Conservation (phyloP, 1,284 basidiomycete genomes). For the Puccinia polysora region DNA sequence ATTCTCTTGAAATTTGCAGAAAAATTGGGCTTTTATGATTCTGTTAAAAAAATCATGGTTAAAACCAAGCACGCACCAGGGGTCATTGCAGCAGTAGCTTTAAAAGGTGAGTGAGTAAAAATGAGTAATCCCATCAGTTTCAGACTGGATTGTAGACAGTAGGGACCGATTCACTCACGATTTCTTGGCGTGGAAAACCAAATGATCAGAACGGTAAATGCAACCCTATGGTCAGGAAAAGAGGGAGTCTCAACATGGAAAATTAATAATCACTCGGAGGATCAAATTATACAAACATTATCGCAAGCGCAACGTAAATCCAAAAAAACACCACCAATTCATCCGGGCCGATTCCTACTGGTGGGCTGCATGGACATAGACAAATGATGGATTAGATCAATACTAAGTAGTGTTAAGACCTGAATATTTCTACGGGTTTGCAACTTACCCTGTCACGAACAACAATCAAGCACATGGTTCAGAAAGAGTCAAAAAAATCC, state of each 20-base stretch:
- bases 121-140: neutral
- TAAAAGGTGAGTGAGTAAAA: neutral
- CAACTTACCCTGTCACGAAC: too few species aligned
- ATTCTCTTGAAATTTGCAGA: too few species aligned
- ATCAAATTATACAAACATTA: neutral
- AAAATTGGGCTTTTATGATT: too few species aligned
- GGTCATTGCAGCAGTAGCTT: slow-evolving; percentile 25
- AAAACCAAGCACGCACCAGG: too few species aligned
- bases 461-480: too few species aligned
- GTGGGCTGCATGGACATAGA: neutral
- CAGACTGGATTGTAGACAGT: too few species aligned
- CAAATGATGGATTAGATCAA: neutral
- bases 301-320: slow-evolving; percentile 18
- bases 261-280: neutral
- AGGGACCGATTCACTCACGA: slow-evolving; percentile 7
- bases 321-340: slow-evolving; percentile 33
- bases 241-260: neutral
- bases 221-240: neutral
- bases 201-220: slow-evolving; percentile 25
- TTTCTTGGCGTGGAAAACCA: slow-evolving; percentile 39
- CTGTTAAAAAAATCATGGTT: too few species aligned
- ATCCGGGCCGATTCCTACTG: slow-evolving; percentile 8
- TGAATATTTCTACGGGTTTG: too few species aligned
- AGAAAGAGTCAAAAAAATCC: too few species aligned
- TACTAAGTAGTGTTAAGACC: neutral